Evolutionary conservation across 176 grass and related monocot genomes (phyloP).

Genomic region (Guadua angustifolia): DNA sequence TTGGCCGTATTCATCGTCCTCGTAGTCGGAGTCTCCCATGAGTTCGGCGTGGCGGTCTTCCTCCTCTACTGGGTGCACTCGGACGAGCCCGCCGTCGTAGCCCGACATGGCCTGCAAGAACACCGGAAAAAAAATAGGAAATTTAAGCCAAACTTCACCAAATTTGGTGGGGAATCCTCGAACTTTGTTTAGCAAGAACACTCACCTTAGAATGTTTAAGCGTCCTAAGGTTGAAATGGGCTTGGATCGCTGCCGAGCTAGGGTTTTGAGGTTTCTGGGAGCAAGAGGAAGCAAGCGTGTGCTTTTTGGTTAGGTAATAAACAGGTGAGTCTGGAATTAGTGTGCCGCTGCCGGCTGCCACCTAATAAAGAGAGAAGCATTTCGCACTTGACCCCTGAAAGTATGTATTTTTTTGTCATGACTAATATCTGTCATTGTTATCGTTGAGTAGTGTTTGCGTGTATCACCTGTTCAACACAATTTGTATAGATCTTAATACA

Average conservation of each 20-base stretch:
- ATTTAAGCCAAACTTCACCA: constrained; percentile 10
- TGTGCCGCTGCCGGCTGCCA: background rate
- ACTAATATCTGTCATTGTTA: no score
- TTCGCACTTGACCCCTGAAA: no score
- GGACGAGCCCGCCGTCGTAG: constrained; percentile 45
- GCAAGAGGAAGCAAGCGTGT: background rate
- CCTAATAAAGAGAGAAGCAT: background rate
- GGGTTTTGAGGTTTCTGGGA: constrained; percentile 17
- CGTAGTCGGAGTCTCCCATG: constrained; percentile 59
- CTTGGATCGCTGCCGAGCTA: background rate
- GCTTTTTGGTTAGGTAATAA: background rate
- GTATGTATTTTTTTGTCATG: no score
- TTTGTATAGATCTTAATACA: no score
- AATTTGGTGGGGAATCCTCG: background rate
- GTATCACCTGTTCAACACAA: no score
- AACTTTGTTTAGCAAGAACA: background rate
- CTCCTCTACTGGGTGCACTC: constrained; percentile 57
- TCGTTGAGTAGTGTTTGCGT: no score
- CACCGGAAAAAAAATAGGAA: background rate
- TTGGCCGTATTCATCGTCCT: constrained; percentile 66
- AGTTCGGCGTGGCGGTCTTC: constrained; percentile 34
- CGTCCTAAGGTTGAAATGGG: background rate
- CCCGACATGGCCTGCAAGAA: constrained; percentile 55
- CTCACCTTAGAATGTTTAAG: background rate
- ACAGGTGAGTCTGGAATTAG: background rate